Conservation (phyloP, 768 basidiomycete species). For the Galerina sulciceps region DNA sequence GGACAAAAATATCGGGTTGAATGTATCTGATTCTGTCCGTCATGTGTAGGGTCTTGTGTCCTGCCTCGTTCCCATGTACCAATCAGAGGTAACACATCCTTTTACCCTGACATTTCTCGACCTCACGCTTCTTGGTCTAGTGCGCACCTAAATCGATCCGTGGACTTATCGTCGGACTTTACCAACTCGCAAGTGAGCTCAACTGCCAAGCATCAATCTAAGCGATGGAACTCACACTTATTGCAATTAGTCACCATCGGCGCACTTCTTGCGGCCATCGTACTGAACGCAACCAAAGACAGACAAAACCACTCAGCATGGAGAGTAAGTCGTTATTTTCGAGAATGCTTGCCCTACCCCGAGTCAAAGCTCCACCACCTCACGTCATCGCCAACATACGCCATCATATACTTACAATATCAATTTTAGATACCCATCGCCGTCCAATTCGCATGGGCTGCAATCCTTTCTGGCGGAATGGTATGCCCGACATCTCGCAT, state of each 20-base stretch:
- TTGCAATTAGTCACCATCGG: conserved; percentile 60
- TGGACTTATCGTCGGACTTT: conserved; percentile 68
- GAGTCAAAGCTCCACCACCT: background rate
- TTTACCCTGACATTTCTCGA: background rate
- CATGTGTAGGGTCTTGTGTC: conserved; percentile 60
- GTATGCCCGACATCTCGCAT: conserved; percentile 36
- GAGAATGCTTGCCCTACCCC: background rate
- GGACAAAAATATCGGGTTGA: background rate
- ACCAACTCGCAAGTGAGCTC: conserved; percentile 59
- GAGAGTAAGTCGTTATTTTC: conserved; percentile 20
- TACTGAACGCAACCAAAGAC: conserved; percentile 67
- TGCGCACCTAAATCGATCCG: conserved; percentile 75
- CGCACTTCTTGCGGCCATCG: conserved; percentile 67
- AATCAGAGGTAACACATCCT: conserved; percentile 34
- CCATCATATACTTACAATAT: conserved; percentile 6
- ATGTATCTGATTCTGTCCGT: background rate
- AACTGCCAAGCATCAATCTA: background rate
- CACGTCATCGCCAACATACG: background rate
- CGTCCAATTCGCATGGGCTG: conserved; percentile 81
- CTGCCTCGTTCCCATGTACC: conserved; percentile 54
- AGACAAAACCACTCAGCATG: conserved; percentile 51
- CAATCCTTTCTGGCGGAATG: conserved; percentile 73
- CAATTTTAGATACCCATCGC: conserved; percentile 59
- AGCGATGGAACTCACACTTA: background rate
- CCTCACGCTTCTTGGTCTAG: background rate